Percentiles rank a stretch among this genome's conserved stretches.
Evolutionary conservation across 2,329 filamentous ascomycete genomes (phyloP).

Genomic region (Alternaria longipes): DNA sequence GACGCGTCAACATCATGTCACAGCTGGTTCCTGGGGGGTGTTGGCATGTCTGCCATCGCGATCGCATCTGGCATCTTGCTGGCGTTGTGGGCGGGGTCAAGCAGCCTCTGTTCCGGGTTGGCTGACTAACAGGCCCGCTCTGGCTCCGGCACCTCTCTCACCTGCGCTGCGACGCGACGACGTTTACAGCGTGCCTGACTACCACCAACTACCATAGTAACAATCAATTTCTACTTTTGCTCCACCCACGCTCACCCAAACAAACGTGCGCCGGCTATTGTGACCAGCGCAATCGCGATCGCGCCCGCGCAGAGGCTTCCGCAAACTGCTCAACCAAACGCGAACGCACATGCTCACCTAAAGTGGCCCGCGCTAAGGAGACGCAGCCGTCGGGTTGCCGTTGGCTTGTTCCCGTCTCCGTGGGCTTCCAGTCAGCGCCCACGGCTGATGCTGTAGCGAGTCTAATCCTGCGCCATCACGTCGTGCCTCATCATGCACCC

Average conservation of each 20-base stretch:
- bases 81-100: background rate
- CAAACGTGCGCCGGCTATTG: constrained; percentile 11
- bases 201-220: background rate
- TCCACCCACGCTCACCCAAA: background rate
- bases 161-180: background rate
- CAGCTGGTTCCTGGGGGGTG: background rate
- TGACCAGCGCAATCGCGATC: constrained; percentile 5
- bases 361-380: constrained; percentile 6
- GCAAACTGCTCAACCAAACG: constrained; percentile 11
- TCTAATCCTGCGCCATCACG: background rate
- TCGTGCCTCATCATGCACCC: background rate
- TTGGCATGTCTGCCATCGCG: too few species aligned
- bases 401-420: constrained; percentile 8
- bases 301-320: constrained; percentile 12
- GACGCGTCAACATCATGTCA: constrained; percentile 2
- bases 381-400: constrained; percentile 8
- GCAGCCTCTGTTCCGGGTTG: background rate
- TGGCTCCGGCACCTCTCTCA: background rate
- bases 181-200: constrained; percentile 1
- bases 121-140: background rate
- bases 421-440: background rate
- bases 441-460: constrained; percentile 1
- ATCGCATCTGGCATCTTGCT: background rate
- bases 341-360: constrained; percentile 6
- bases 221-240: constrained; percentile 8